Percentiles rank a stretch among this genome's conserved stretches.
phyloP scores from a whole-genome alignment of 805 yeast species.

The Candida pseudoglaebosa region DNA sequence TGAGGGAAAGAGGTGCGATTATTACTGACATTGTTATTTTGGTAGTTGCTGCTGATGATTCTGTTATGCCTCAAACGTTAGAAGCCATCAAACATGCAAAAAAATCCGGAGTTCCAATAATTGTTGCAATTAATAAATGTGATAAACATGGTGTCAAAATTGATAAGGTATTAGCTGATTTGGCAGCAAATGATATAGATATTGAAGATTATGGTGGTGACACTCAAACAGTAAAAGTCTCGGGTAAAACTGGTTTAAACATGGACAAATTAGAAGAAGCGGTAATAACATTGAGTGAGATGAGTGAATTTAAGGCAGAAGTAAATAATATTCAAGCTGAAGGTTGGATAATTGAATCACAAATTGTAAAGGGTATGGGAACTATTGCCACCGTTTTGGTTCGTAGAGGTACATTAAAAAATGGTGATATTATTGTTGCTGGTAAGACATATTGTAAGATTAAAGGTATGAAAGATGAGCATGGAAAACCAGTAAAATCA shows the following conservation, averaged over 20 bases:
- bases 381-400: constrained; percentile 81
- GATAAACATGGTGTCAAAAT: constrained; percentile 76
- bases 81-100: constrained; percentile 95
- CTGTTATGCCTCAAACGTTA: constrained; percentile 95
- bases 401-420: constrained; percentile 68
- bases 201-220: constrained; percentile 96
- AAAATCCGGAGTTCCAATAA: constrained; percentile 72
- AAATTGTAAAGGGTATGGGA: constrained; percentile 78
- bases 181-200: constrained; percentile 72
- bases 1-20: constrained; percentile 95
- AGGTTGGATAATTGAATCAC: constrained; percentile 89
- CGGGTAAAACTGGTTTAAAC: constrained; percentile 86
- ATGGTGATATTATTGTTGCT: constrained; percentile 75
- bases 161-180: constrained; percentile 72
- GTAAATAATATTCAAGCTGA: constrained; percentile 51
- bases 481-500: constrained; percentile 53
- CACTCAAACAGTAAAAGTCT: constrained; percentile 79
- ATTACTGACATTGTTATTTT: constrained; percentile 88
- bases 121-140: constrained; percentile 91
- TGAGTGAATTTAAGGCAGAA: constrained; percentile 72
- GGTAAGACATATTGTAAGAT: constrained; percentile 87
- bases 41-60: constrained; percentile 96
- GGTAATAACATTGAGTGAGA: constrained; percentile 76
- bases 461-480: constrained; percentile 70
- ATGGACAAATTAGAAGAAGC: constrained; percentile 91